Base-by-base conservation (phyloP, 2,329 filamentous ascomycete species). In the Colletotrichum aenigma region DNA sequence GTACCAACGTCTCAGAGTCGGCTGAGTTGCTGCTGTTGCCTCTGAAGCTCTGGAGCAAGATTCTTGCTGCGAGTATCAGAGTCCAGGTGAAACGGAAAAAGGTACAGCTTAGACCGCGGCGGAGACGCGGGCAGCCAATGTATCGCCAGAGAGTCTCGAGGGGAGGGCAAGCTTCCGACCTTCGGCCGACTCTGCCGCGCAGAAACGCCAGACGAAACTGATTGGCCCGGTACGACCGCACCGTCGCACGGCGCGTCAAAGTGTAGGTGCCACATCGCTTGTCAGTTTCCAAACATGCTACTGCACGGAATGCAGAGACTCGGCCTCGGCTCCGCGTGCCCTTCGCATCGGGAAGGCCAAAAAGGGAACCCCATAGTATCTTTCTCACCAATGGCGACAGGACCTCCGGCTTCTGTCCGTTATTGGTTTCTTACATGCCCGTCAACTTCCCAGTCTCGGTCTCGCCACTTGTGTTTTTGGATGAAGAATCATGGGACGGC, bases 221-320 rank as follows among this genome's bases (percentile, higher is more conserved):
- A 73, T 56, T 65, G 32, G 48, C 4, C 60, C 48, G 64, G 73
- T 24, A 32, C 16, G 15, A 13, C 34, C 43, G 58, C 32, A 28
- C 65, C 58, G 28, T 38, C 56, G 70, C 73, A 75, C 73, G 70
- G 73, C 70, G 56, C 64, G 73, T 73, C 73, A 73, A 75, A 65
- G 70, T 73, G 73, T 52, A 48, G 34, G 64, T 73, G 68, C 30
- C n/a, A 48, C 36, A 34, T 75, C 56, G 55, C 56, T 64, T 71
- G 72, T 68, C 62, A 60, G 21, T 55, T 26, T 32, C 18, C 10
- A 26, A 75, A 34, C 18, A 55, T 58, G 55, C 26, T 26, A 58
- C 21, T 58, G 55, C 55, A 26, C 55, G 55, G 16, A 26, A 26
- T 61, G 26, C 18, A 26, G 32, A 34, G 32, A 64, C 67, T 43